phyloP scores from a whole-genome alignment of 2,329 filamentous ascomycete genomes.

The Tolypocladium cylindrosporum region DNA sequence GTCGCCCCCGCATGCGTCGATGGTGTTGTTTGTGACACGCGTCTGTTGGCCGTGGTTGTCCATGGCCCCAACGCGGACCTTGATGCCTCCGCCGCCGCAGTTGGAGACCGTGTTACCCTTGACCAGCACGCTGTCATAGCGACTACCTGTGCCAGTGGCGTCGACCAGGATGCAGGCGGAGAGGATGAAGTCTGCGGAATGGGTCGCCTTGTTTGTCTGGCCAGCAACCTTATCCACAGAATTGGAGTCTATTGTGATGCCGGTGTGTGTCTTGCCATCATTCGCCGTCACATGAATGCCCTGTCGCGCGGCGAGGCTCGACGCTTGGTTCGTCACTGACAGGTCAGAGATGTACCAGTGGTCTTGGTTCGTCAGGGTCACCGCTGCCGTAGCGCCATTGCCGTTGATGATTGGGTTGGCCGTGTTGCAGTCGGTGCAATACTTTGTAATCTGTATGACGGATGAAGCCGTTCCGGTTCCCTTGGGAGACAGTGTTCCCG shows the following conservation, averaged over 20 bases:
- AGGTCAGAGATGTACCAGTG: conserved; percentile 11
- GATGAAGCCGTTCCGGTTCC: conserved; percentile 8
- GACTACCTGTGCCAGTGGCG: conserved; percentile 5
- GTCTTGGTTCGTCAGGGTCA: conserved; percentile 12
- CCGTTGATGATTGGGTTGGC: conserved; percentile 11
- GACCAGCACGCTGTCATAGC: conserved; percentile 12
- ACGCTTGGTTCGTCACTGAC: conserved; percentile 8
- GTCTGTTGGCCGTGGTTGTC: conserved; percentile 7
- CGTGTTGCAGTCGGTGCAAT: conserved; percentile 1
- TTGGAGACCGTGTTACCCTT: conserved; percentile 10
- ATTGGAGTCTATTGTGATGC: conserved; percentile 12
- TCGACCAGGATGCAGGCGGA: conserved; percentile 9
- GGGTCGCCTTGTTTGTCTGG: conserved; percentile 11
- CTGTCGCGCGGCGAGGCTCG: conserved; percentile 6
- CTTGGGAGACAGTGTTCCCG: conserved; percentile 8
- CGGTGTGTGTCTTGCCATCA: conserved; percentile 11
- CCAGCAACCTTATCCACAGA: conserved; percentile 12
- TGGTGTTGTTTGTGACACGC: conserved; percentile 10
- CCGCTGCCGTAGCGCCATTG: conserved; percentile 8
- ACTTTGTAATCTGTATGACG: conserved; percentile 10
- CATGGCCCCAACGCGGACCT: conserved; percentile 12
- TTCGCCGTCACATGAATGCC: conserved; percentile 11
- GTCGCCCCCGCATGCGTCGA: conserved; percentile 12
- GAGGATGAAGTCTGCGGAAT: conserved; percentile 7
- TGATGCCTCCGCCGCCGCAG: conserved; percentile 15